phyloP scores from a whole-genome alignment of 305 asterid species.

The Lippia alba region DNA sequence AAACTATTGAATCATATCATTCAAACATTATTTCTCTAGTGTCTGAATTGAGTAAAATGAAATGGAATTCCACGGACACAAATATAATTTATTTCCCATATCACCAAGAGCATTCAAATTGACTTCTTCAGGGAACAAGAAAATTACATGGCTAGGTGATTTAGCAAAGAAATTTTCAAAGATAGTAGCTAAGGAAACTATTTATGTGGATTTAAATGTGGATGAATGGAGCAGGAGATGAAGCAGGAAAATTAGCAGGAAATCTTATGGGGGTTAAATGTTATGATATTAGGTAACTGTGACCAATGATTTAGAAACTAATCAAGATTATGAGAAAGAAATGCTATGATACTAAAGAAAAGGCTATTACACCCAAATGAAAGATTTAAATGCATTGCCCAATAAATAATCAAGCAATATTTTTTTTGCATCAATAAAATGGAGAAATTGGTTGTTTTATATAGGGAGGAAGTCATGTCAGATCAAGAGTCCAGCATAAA shows the following conservation, averaged over 20 bases:
- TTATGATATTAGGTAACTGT: slow-evolving; percentile 2
- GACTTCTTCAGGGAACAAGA: slow-evolving; percentile 14
- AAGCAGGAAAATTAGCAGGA: no score
- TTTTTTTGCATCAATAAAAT: slow-evolving; percentile 9
- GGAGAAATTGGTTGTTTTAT: background rate
- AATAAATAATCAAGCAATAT: slow-evolving; percentile 1
- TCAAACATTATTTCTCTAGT: slow-evolving; percentile 11
- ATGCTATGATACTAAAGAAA: background rate
- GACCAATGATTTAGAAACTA: slow-evolving; percentile 4
- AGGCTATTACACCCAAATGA: background rate
- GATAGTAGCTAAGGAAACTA: background rate
- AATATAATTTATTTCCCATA: background rate
- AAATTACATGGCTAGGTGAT: background rate
- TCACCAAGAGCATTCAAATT: slow-evolving; percentile 10
- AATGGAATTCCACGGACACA: slow-evolving; percentile 2
- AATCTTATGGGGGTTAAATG: no score
- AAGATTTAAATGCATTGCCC: slow-evolving; percentile 15
- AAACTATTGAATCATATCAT: slow-evolving; percentile 7
- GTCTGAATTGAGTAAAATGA: slow-evolving; percentile 19
- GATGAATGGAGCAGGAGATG: no score
- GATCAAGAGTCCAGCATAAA: background rate
- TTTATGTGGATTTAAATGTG: slow-evolving; percentile 2
- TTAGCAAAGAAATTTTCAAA: background rate
- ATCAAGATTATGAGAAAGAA: background rate
- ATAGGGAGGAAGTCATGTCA: background rate